Conservation (phyloP, 345 rosid genomes). For the Aegle marmelos region DNA sequence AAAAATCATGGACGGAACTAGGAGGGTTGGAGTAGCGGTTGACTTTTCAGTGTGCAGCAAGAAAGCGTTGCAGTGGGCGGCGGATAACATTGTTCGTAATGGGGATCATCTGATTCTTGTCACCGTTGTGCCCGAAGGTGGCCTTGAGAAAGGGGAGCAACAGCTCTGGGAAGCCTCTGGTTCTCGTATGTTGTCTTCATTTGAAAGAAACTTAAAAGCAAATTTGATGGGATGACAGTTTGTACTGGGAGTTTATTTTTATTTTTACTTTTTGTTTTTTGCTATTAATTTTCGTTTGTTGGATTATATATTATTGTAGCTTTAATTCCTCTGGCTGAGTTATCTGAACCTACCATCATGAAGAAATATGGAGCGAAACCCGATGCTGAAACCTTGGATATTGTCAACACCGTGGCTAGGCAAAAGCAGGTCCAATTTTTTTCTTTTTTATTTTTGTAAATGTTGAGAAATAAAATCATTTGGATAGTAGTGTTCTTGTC, state of each 20-base stretch:
- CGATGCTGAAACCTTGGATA: constrained; percentile 73
- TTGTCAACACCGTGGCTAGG: constrained; percentile 48
- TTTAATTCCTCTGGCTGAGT: constrained; percentile 58
- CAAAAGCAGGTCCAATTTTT: constrained; percentile 46
- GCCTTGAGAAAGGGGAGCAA: constrained; percentile 78
- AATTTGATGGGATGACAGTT: background rate
- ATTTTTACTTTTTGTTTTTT: background rate
- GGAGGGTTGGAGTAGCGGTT: constrained; percentile 78
- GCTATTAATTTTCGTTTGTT: background rate
- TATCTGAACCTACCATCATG: constrained; percentile 54
- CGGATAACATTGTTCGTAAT: constrained; percentile 66
- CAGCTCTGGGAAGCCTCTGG: constrained; percentile 92
- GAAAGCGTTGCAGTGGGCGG: constrained; percentile 85
- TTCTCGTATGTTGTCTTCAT: constrained; percentile 46
- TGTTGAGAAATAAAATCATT: background rate
- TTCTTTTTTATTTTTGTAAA: background rate
- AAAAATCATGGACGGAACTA: constrained; percentile 44
- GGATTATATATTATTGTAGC: constrained; percentile 36
- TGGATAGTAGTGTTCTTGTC: background rate
- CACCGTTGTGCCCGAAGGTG: constrained; percentile 44
- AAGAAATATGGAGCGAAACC: constrained; percentile 73
- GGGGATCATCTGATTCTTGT: constrained; percentile 86
- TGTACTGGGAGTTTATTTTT: background rate
- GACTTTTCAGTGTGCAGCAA: constrained; percentile 85
- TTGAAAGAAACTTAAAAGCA: background rate